These are phyloP conservation scores for Podosphaera aphanis DNA, from an alignment of 2,329 filamentous ascomycete species.

Conservation along the genomic window DNA sequence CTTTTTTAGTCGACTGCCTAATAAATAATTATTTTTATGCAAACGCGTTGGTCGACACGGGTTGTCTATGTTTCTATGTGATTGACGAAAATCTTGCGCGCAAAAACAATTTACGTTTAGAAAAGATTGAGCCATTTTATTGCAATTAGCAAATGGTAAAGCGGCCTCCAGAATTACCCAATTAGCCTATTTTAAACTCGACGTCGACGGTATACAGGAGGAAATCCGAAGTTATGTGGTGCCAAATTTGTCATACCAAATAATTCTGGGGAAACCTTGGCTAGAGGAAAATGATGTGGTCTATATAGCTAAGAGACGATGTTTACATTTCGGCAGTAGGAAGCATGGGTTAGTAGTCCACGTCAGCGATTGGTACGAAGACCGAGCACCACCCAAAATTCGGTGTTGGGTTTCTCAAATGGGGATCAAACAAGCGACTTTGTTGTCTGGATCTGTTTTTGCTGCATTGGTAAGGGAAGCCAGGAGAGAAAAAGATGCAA, in stretches of 20 bases:
- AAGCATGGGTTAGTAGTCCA: not conserved
- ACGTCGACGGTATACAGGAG: not conserved
- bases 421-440: not conserved
- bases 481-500: too few relatives aligned
- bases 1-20: too few relatives aligned
- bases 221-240: not conserved
- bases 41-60: too few relatives aligned
- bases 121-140: not conserved
- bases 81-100: too few relatives aligned
- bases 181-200: not conserved
- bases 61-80: too few relatives aligned
- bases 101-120: too few relatives aligned
- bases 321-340: not conserved
- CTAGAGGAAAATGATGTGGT: not conserved
- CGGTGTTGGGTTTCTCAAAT: not conserved
- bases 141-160: not conserved
- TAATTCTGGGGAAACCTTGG: not conserved
- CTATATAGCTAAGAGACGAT: not conserved
- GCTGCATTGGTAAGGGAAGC: not conserved
- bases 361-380: not conserved
- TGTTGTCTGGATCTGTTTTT: not conserved
- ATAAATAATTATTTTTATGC: too few relatives aligned
- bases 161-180: not conserved
- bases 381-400: not conserved
- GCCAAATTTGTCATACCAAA: not conserved